Percentiles rank a stretch among this genome's conserved stretches.
Evolutionary conservation across 176 grass and related monocot genomes (phyloP).

Genomic region (Zoysia pacifica): DNA sequence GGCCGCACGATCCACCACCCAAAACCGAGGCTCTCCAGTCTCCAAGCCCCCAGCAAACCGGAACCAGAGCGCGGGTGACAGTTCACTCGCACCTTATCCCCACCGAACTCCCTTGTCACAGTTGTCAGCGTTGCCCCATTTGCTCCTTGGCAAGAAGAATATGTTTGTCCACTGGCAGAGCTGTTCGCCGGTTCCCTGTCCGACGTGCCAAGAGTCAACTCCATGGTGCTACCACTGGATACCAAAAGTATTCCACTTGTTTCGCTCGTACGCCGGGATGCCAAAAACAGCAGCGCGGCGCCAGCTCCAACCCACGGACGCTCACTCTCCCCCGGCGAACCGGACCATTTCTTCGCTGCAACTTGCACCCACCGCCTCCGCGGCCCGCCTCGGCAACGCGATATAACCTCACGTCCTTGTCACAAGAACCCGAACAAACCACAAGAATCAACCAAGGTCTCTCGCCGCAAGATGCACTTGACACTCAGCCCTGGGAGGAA

Average conservation of each 20-base stretch:
- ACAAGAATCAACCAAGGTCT: no score
- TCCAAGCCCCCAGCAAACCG: conserved; percentile 3
- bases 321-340: background rate
- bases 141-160: background rate
- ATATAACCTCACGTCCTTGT: no score
- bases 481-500: background rate
- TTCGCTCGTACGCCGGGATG: background rate
- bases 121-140: background rate
- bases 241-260: background rate
- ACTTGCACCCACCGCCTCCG: conserved; percentile 20
- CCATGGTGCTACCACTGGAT: no score
- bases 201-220: conserved; percentile 18
- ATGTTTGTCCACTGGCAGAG: background rate
- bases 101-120: background rate
- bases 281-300: conserved; percentile 47
- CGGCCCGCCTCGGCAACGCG: no score
- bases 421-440: no score
- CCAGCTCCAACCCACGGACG: conserved; percentile 7
- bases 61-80: conserved; percentile 12
- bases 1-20: no score
- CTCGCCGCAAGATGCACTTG: no score
- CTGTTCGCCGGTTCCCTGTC: background rate
- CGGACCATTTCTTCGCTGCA: conserved; percentile 6
- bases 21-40: conserved; percentile 1
- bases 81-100: conserved; percentile 7